Evolutionary conservation across 176 grass and related monocot species (phyloP).

Genomic region (Paspalum vaginatum): DNA sequence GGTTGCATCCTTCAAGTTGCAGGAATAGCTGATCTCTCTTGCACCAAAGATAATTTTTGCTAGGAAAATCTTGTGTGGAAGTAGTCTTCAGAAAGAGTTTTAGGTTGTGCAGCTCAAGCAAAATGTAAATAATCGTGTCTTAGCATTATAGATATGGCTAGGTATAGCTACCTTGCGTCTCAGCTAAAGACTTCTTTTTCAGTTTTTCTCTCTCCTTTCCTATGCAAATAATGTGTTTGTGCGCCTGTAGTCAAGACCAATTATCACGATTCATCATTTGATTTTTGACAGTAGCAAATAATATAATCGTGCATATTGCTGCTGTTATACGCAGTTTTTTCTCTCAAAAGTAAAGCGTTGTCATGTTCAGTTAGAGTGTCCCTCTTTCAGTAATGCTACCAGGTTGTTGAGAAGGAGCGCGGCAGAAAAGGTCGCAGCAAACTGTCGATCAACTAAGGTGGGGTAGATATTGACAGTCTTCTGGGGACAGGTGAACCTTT

Average conservation of each 20-base stretch:
- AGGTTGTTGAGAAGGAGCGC: conserved; percentile 13
- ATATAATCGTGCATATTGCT: not conserved
- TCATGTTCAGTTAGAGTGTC: conserved; percentile 13
- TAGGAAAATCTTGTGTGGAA: not conserved
- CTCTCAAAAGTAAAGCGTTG: not conserved
- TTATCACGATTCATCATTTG: not conserved
- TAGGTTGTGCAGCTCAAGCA: conserved; percentile 10
- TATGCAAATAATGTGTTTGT: conserved; percentile 6
- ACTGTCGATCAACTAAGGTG: not conserved
- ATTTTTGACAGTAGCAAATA: not conserved
- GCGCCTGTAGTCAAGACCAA: not conserved
- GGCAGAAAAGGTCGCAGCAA: not conserved
- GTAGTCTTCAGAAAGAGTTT: conserved; percentile 3
- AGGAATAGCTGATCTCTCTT: not conserved
- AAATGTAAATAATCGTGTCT: not conserved
- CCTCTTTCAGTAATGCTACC: not conserved
- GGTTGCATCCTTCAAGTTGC: not conserved
- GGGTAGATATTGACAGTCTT: not conserved
- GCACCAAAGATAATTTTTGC: not conserved
- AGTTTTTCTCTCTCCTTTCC: not conserved
- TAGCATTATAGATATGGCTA: not conserved
- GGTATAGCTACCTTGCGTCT: not conserved
- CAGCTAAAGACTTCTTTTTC: not conserved
- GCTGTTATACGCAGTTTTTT: conserved; percentile 1
- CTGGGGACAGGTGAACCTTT: not conserved